These are phyloP conservation scores for Plasmodium fragile DNA, from an alignment of 169 alveolate genomes.

Conservation along the genomic window DNA sequence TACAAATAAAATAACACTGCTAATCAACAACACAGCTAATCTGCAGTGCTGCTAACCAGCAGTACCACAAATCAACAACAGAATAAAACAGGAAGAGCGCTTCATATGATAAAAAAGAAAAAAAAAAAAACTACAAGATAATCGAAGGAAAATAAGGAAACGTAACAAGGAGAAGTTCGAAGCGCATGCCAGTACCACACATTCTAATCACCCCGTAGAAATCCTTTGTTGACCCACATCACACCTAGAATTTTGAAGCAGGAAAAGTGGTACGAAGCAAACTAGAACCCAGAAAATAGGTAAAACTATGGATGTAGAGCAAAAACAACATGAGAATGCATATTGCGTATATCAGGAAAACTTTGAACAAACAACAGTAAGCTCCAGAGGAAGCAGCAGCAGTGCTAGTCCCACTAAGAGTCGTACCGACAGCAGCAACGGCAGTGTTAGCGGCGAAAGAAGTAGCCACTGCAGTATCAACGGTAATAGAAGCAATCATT, in stretches of 20 bases:
- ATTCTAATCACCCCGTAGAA: conserved; percentile 1
- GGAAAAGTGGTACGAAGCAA: not conserved
- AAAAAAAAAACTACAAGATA: not conserved
- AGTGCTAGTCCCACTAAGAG: not conserved
- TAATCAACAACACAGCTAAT: not conserved
- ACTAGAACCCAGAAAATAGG: conserved; percentile 3
- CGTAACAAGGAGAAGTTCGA: not conserved
- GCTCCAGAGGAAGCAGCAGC: not conserved
- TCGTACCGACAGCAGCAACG: not conserved
- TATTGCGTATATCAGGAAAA: conserved; percentile 7
- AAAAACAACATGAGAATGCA: conserved; percentile 8
- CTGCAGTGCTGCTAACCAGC: not conserved
- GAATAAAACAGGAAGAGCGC: not conserved
- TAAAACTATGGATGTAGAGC: conserved; percentile 4
- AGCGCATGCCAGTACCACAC: not conserved
- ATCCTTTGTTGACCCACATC: not conserved
- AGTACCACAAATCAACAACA: not conserved
- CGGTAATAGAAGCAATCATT: not conserved
- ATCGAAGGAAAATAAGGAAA: conserved; percentile 10
- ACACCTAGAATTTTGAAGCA: not conserved
- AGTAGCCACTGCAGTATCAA: too few relatives aligned
- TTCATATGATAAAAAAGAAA: not conserved
- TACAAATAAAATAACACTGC: not conserved
- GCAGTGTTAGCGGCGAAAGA: not conserved
- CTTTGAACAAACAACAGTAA: conserved; percentile 3